Base-by-base conservation (phyloP, 441 rosid genomes). In the Bruguiera hainesii region DNA sequence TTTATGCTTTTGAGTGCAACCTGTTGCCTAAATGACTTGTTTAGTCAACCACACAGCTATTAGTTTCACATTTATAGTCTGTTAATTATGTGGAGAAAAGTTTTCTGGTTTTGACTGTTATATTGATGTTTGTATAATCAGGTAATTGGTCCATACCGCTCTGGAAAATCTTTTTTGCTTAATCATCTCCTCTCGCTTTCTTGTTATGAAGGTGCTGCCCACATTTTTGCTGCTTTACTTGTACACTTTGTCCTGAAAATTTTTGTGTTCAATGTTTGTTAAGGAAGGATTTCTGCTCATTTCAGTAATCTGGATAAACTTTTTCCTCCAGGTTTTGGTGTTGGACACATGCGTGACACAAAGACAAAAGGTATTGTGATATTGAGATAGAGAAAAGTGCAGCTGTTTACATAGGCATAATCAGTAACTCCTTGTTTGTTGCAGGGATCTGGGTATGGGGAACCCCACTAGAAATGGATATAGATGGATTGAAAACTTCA, bases 301-400 rank as follows among this genome's bases (percentile, higher is more conserved):
- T 55, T 55, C 58, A 9, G 16, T 9, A 65, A 46, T 37, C 21
- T 42, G 42, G 72, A 33, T 55, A 26, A 19, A 63, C n/a, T 71
- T 71, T 75, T 66, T 46, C 52, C 68, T 46, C 60, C 85, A 95
- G 99, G 99, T 60, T 95, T 95, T 84, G 99, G 99, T 68, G 99
- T 95, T 76, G 99, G 99, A 63, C 99, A 95, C 81, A 92, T 92
- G 99, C 99, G 99, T 73, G 99, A 95, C 78, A 95, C 99, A 71
- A 92, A 95, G 83, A 95, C 99, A 48, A 95, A 95, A 84, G 99
- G 99, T 88, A 81, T 49, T 64, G 5, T 68, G 49, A 56, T n/a
- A 35, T 39, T 74, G n/a, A 42, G 13, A 42, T 30, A 26, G 57
- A 73, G 66, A 67, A 16, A 64, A 48, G 7, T 46, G 23, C 64